These are phyloP conservation scores for Logfia minima DNA, from an alignment of 129 eudicot species.

Conservation along the genomic window DNA sequence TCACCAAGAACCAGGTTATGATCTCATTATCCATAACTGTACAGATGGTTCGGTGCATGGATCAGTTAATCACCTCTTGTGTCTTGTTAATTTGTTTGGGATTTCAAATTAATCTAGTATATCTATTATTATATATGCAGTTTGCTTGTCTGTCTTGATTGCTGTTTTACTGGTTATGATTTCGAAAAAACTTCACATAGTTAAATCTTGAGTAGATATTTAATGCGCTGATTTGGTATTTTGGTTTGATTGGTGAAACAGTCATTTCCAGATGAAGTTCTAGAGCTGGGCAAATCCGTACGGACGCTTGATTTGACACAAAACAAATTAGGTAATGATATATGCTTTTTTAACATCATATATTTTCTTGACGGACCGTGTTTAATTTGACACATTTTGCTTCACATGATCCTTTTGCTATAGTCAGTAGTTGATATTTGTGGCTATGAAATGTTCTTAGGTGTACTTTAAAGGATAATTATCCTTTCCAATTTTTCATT, in stretches of 20 bases:
- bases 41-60: not conserved
- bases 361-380: not conserved
- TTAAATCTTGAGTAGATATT: slow-evolving; percentile 7
- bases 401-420: not conserved
- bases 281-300: slow-evolving; percentile 67
- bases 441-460: not conserved
- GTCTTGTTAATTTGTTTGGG: slow-evolving; percentile 1
- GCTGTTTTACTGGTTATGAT: slow-evolving; percentile 9
- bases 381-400: not conserved
- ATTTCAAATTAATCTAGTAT: not conserved
- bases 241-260: slow-evolving; percentile 35
- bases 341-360: slow-evolving; percentile 5
- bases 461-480: no score
- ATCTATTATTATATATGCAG: not conserved
- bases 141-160: slow-evolving; percentile 10
- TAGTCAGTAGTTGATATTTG: not conserved
- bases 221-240: slow-evolving; percentile 21
- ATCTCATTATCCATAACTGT: slow-evolving; percentile 1
- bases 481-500: not conserved
- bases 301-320: slow-evolving; percentile 76
- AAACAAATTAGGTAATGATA: slow-evolving; percentile 60
- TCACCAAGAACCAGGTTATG: not conserved
- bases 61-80: slow-evolving; percentile 7
- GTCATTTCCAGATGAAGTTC: slow-evolving; percentile 83
- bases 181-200: slow-evolving; percentile 1